These are phyloP conservation scores for Iberis pinnata DNA, from an alignment of 345 rosid species.

Conservation along the genomic window DNA sequence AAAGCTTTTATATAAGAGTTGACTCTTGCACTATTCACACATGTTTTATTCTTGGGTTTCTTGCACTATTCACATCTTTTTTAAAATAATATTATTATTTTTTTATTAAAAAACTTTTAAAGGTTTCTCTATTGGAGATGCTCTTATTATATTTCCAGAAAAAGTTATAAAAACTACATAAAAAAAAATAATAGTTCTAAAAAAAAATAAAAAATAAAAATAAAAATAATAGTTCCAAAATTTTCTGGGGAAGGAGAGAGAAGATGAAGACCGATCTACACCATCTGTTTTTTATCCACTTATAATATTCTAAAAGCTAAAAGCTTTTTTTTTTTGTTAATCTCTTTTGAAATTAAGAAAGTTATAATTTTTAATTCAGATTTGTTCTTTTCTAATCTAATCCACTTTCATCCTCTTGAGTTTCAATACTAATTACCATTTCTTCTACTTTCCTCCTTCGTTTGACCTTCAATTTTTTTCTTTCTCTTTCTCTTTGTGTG, in stretches of 20 bases:
- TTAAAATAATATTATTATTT: too few relatives aligned
- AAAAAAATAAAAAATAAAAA: too few relatives aligned
- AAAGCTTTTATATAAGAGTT: too few relatives aligned
- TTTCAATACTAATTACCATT: too few relatives aligned
- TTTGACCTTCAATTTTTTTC: not conserved
- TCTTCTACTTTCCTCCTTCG: slow-evolving; percentile 24
- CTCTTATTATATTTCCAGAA: too few relatives aligned
- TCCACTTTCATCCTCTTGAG: not conserved
- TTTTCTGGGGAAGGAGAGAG: not conserved
- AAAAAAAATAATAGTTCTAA: not conserved
- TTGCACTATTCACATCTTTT: too few relatives aligned
- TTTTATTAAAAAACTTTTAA: too few relatives aligned
- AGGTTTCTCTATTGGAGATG: too few relatives aligned
- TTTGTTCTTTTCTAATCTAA: slow-evolving; percentile 7
- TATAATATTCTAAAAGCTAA: slow-evolving; percentile 12
- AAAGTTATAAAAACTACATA: too few relatives aligned
- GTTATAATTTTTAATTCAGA: not conserved
- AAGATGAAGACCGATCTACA: slow-evolving; percentile 19
- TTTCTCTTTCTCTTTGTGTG: slow-evolving; percentile 20
- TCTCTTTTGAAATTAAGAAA: slow-evolving; percentile 6
- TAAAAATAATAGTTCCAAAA: too few relatives aligned
- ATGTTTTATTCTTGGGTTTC: too few relatives aligned
- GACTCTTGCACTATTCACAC: too few relatives aligned
- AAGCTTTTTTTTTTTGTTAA: slow-evolving; percentile 19
- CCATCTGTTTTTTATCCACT: slow-evolving; percentile 21